Evolutionary conservation across 1,284 basidiomycete genomes (phyloP).

Genomic region (Pterulicium gracile): DNA sequence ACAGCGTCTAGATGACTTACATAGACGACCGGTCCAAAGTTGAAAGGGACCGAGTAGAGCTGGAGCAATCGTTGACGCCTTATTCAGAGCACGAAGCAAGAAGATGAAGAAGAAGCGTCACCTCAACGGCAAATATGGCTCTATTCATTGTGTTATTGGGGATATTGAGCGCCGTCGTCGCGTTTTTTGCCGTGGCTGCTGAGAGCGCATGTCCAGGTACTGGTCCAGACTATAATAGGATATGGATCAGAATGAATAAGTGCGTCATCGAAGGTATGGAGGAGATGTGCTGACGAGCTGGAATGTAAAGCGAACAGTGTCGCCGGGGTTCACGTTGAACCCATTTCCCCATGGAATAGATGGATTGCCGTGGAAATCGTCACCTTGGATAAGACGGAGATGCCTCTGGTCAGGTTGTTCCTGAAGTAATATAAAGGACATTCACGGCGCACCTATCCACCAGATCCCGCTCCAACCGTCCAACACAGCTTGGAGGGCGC

Average conservation of each 20-base stretch:
- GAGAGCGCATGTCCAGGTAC: slow-evolving; percentile 19
- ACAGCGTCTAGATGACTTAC: slow-evolving; percentile 8
- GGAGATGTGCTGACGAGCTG: slow-evolving; percentile 10
- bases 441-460: slow-evolving; percentile 21
- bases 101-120: slow-evolving; percentile 3
- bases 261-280: background rate
- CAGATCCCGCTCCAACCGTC: slow-evolving; percentile 20
- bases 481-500: slow-evolving; percentile 20
- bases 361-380: slow-evolving; percentile 18
- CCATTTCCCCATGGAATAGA: slow-evolving; percentile 20
- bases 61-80: slow-evolving; percentile 4
- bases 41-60: slow-evolving; percentile 17
- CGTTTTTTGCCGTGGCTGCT: slow-evolving; percentile 16
- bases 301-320: slow-evolving; percentile 20
- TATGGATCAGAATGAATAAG: background rate
- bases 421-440: no score
- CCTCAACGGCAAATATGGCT: slow-evolving; percentile 17
- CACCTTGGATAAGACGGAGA: slow-evolving; percentile 6
- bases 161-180: slow-evolving; percentile 17
- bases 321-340: slow-evolving; percentile 21
- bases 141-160: slow-evolving; percentile 20
- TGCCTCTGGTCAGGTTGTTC: no score
- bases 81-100: background rate
- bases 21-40: slow-evolving; percentile 19
- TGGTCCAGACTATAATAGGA: slow-evolving; percentile 11